Base-by-base conservation (phyloP, 1,284 basidiomycete species). In the Apiotrichum veenhuisii region DNA sequence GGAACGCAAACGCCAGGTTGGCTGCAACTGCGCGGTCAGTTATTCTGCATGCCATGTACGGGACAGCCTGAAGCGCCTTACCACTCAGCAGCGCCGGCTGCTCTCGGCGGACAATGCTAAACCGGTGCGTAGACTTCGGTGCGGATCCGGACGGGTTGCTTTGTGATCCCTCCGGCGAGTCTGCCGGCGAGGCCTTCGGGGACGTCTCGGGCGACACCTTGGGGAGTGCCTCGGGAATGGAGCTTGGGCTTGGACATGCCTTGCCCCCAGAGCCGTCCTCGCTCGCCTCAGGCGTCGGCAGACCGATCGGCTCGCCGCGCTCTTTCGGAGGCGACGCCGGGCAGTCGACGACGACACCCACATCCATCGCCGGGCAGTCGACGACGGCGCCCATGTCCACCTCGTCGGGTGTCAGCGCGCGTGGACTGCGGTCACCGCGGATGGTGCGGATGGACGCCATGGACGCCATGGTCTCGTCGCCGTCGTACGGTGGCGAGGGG, bases 11-110 rank as follows among this genome's bases (percentile, higher is more conserved):
- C 3, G 56, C 56, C 11, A 57, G 23, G 36, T 41, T 49, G 17
- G 56, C 50, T 5, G 55, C 50, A 7, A 52, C 56, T 57, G 40
- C 17, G 14, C 33, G 12, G 30, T 30, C 2, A 17, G 22, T 54
- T 30, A 54, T 38, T 18, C 15, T n/a, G n/a, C n/a, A n/a, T n/a
- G 27, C 7, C 5, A 27, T 5, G 15, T 7, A 17, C 34, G 33
- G 33, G 15, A 34, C 33, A 34, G 30, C 30, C 30, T 30, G 12
- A 12, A 30, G 30, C 7, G 7, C 30, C 36, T 37, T 14, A 37
- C 36, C 36, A 20, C 20, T 41, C 1, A 41, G 20, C 5, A 41
- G 5, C 3, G 37, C 44, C 0, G 43, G 51, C 18, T 20, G 43
- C 2, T 37, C 30, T 2, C 51, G 42, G 22, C 30, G 44, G 12